Evolutionary conservation across 1,139 yeast genomes (phyloP).

Genomic region (Nakaseomyces uthaithaninus): DNA sequence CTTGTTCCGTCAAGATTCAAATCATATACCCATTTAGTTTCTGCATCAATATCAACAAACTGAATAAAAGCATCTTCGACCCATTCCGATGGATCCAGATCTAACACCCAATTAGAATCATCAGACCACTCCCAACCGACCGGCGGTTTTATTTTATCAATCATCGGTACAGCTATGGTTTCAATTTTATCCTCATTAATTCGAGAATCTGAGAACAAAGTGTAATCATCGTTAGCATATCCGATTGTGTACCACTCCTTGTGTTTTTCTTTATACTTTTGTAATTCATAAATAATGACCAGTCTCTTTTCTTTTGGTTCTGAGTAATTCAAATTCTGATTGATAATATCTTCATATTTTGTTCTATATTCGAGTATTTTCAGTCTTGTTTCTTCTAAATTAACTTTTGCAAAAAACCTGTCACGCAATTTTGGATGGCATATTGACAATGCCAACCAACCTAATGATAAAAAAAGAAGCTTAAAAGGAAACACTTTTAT

Average conservation of each 20-base stretch:
- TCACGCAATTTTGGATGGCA: constrained; percentile 52
- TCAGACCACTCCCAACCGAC: constrained; percentile 45
- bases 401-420: constrained; percentile 38
- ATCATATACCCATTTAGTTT: constrained; percentile 77
- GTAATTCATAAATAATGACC: constrained; percentile 68
- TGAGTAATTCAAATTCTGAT: constrained; percentile 32
- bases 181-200: constrained; percentile 24
- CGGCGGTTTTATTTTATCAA: constrained; percentile 46
- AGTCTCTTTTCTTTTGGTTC: constrained; percentile 34
- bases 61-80: constrained; percentile 46
- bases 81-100: constrained; percentile 53
- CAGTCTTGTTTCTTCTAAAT: constrained; percentile 56
- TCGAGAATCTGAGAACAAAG: constrained; percentile 37
- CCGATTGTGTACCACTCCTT: constrained; percentile 58
- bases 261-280: constrained; percentile 41
- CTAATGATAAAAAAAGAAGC: constrained; percentile 32
- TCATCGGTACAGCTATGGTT: constrained; percentile 25
- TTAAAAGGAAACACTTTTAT: constrained; percentile 35
- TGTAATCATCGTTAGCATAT: constrained; percentile 47
- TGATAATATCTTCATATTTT: constrained; percentile 36
- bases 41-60: constrained; percentile 51
- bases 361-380: constrained; percentile 41
- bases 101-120: constrained; percentile 48
- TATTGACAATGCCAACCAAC: constrained; percentile 46
- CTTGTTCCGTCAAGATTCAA: constrained; percentile 26